Evolutionary conservation across 495 filamentous ascomycete species (phyloP), one percentile per base, ranked within the genome.

Genomic region (Daldinia grandis): DNA sequence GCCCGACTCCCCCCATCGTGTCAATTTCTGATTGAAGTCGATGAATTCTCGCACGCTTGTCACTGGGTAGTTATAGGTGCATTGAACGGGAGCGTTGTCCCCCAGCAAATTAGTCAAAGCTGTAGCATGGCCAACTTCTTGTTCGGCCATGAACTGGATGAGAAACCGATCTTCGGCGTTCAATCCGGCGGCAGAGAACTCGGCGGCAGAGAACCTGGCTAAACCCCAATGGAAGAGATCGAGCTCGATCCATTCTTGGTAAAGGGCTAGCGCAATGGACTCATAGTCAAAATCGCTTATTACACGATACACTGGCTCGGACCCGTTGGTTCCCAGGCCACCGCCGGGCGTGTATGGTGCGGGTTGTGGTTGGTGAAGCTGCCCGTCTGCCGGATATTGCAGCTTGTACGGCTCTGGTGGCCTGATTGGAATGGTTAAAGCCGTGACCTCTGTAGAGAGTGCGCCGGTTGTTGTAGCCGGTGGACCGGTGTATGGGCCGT

Each of bases 241-340:
- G 0, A 96, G 82, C 77, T 97, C 93, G 68, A 95, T 93, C 83
- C 86, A 97, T 80, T 97, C 94, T 66, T 94, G 89, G 72, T 93
- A 93, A 1, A 94, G 81, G 5, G 83, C 90, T 7, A 95, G 84
- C 5, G 84, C 83, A 63, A 93, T 79, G 0, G 90, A 93, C 64
- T 93, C 80, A 75, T 87, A 93, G 72, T 93, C 91, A 69, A 92
- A 93, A 67, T 93, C 92, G 59, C 87, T 89, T 49, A 89, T 78
- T 0, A 88, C 83, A 15, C 86, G 85, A 77, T 96, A 96, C 1
- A 92, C 87, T 1, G 93, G 94, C 27, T 79, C 81, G 2, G 85
- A 86, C 40, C 91, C 91, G 66, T 94, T 95, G n/a, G 92, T 95
- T 4, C 91, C 92, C 0, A 92, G 76, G 0, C 94, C 94, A 62